These are phyloP conservation scores for Glebionis coronaria DNA, from an alignment of 129 eudicot species.

Conservation along the genomic window DNA sequence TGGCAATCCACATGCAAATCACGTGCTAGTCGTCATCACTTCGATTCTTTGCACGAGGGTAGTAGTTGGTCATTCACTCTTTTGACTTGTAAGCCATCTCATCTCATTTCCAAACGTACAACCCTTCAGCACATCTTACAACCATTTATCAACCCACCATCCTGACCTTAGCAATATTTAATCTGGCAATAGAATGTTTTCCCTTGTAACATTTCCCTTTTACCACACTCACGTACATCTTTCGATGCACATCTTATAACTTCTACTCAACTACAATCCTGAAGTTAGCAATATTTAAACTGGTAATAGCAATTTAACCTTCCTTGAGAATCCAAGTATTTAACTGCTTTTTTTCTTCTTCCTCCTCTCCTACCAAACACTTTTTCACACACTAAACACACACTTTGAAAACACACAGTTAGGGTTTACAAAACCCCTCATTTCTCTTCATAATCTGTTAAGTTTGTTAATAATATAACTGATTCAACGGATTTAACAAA, in stretches of 20 bases:
- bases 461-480: neutral
- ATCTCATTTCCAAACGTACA: no score
- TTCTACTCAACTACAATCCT: neutral
- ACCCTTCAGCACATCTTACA: no score
- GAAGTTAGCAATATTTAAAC: neutral
- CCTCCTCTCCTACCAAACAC: slow-evolving; percentile 3
- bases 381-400: slow-evolving; percentile 33
- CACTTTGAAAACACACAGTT: slow-evolving; percentile 25
- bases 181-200: no score
- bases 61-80: slow-evolving; percentile 1
- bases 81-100: neutral
- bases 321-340: slow-evolving; percentile 13
- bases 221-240: neutral
- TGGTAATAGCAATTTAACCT: neutral
- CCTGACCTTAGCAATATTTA: no score
- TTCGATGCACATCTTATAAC: neutral
- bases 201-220: neutral
- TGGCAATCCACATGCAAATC: slow-evolving; percentile 7
- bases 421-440: slow-evolving; percentile 28
- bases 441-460: slow-evolving; percentile 11
- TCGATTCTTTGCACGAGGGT: neutral
- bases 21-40: slow-evolving; percentile 12
- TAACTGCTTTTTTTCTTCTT: slow-evolving; percentile 44
- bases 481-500: slow-evolving; percentile 1
- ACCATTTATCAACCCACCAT: no score